Evolutionary conservation across 805 yeast genomes (phyloP), one percentile per base, ranked within the genome.

Genomic region (Starmera dryadoides): DNA sequence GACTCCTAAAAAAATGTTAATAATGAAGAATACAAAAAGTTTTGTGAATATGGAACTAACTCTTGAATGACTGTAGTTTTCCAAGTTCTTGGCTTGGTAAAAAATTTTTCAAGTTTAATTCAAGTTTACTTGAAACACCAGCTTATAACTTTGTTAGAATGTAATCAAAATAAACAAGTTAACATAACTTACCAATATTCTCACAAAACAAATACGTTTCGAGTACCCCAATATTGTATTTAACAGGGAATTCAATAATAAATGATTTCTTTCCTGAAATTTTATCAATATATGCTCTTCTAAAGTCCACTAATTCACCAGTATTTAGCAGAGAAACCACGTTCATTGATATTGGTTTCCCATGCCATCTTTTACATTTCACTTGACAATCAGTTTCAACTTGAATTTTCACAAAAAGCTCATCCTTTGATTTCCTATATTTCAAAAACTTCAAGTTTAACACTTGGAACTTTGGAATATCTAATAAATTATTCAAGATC

Each of bases 281-380:
- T 30, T 55, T 64, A 28, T 43, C 39, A 4, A 58, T 25, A 4
- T 44, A 53, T 1, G 71, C 50, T 42, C 71, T 62, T 40, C 77
- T 58, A 40, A 70, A 74, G 42, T 71, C 78, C 7, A 73, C 38
- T 11, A 75, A 43, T 4, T 35, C 46, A 0, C 75, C 75, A 6
- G 49, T 45, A 4, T 51, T 43, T 26, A 52, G 51, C 2, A 54
- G 56, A 11, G 60, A 41, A 8, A 60, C 46, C 1, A 70, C 49
- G 32, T 58, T 62, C 0, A 62, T 41, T 1, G 63, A 58, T 3
- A 68, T 37, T 4, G 50, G 33, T 32, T 58, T 53, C 11, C 60
- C 61, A 38, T 59, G 60, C 71, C 71, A 66, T 8, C 38, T 22
- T 1, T 49, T 32, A 0, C 52, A 31, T 22, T 46, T 46, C 33